Percentiles rank a stretch among this genome's conserved stretches.
Evolutionary conservation across 495 filamentous ascomycete species (phyloP).

Genomic region (Cryomyces minteri): DNA sequence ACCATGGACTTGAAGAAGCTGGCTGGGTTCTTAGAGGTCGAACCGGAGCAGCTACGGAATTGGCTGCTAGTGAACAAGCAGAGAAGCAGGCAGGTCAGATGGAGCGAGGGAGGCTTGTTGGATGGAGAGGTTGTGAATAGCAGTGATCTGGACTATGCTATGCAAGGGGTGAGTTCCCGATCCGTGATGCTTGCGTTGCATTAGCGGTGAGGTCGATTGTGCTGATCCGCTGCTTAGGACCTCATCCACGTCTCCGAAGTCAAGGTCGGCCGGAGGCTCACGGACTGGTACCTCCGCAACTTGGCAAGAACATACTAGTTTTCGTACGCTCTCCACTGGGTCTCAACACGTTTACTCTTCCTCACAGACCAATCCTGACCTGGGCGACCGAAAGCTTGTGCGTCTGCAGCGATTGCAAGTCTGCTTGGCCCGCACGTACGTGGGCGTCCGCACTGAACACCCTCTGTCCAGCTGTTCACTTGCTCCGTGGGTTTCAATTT

Average conservation of each 20-base stretch:
- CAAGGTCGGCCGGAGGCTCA: conserved; percentile 88
- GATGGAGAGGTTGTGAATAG: conserved; percentile 84
- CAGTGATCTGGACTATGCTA: conserved; percentile 88
- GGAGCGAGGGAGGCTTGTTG: conserved; percentile 74
- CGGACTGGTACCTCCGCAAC: conserved; percentile 98
- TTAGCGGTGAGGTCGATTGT: conserved; percentile 10
- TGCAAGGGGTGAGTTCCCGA: conserved; percentile 55
- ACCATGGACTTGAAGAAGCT: conserved; percentile 99
- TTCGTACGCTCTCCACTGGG: neutral
- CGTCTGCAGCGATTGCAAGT: too few relatives aligned
- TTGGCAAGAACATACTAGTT: conserved; percentile 70
- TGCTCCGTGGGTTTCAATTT: too few relatives aligned
- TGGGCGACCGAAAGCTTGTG: too few relatives aligned
- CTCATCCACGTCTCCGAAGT: conserved; percentile 97
- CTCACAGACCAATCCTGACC: too few relatives aligned
- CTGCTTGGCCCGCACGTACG: too few relatives aligned
- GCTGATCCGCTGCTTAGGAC: conserved; percentile 32
- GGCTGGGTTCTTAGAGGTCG: conserved; percentile 86
- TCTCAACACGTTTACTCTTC: too few relatives aligned
- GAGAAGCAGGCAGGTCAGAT: conserved; percentile 85
- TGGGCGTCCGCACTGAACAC: too few relatives aligned
- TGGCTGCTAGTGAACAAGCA: conserved; percentile 97
- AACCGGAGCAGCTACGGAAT: conserved; percentile 76
- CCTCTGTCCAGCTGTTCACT: too few relatives aligned
- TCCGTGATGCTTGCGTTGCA: neutral